These are phyloP conservation scores for Pseudogymnoascus sp. DNA, from an alignment of 2,329 filamentous ascomycete genomes.

Conservation along the genomic window DNA sequence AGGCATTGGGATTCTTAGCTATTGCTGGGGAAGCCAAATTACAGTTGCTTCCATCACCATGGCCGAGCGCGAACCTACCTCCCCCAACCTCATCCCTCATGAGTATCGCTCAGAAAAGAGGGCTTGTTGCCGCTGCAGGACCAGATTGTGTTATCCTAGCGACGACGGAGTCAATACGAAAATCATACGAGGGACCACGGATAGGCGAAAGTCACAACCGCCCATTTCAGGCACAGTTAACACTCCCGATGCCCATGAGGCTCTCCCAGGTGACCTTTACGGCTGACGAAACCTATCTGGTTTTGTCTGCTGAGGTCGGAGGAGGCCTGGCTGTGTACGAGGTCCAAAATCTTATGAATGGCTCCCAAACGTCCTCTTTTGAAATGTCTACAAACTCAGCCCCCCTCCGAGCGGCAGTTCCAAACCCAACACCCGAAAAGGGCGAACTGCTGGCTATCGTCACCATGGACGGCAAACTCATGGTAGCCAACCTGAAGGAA, in stretches of 20 bases:
- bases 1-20: conserved; percentile 63
- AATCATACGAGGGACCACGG: conserved; percentile 57
- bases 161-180: conserved; percentile 67
- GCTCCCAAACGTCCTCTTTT: conserved; percentile 58
- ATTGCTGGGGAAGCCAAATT: conserved; percentile 75
- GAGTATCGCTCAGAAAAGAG: conserved; percentile 69
- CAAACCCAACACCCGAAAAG: conserved; percentile 69
- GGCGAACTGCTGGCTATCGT: conserved; percentile 73
- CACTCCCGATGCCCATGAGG: conserved; percentile 61
- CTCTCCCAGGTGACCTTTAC: conserved; percentile 88
- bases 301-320: conserved; percentile 72
- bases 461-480: conserved; percentile 68
- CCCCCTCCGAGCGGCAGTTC: conserved; percentile 62
- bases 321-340: conserved; percentile 81
- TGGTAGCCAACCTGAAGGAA: conserved; percentile 73
- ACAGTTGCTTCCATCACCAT: conserved; percentile 66
- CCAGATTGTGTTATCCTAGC: conserved; percentile 71
- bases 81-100: conserved; percentile 73
- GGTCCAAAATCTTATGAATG: conserved; percentile 56
- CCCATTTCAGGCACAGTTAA: conserved; percentile 63
- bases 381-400: conserved; percentile 70
- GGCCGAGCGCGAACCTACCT: conserved; percentile 58
- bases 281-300: conserved; percentile 75
- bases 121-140: conserved; percentile 78
- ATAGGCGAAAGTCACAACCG: conserved; percentile 56